Conservation (phyloP, 345 rosid species). For the Brassica carinata region DNA sequence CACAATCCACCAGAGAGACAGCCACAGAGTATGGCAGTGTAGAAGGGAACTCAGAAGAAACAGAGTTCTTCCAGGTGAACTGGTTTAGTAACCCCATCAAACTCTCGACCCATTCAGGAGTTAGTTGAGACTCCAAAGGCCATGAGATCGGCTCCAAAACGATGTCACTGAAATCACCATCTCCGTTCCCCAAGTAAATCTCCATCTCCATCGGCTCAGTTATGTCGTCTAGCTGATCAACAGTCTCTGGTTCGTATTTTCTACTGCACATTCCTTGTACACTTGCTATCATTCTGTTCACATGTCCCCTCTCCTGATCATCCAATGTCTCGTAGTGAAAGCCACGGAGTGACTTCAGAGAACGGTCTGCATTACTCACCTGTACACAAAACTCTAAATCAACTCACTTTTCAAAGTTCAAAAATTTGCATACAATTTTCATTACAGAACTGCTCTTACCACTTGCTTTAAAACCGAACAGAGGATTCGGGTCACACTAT, state of each 20-base stretch:
- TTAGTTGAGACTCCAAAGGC: conserved; percentile 45
- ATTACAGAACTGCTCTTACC: conserved; percentile 13
- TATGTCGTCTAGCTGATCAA: conserved; percentile 35
- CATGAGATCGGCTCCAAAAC: conserved; percentile 42
- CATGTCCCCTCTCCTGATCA: conserved; percentile 37
- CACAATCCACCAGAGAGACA: conserved; percentile 38
- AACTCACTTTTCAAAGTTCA: background rate
- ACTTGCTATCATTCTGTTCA: conserved; percentile 34
- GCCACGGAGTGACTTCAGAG: conserved; percentile 40
- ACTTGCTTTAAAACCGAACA: conserved; percentile 47
- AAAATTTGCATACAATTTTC: background rate
- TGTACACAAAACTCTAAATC: background rate
- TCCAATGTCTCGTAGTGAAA: conserved; percentile 40
- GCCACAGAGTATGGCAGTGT: conserved; percentile 42
- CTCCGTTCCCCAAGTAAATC: conserved; percentile 42
- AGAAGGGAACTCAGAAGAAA: conserved; percentile 35
- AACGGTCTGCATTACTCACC: conserved; percentile 43
- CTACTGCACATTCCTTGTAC: conserved; percentile 42
- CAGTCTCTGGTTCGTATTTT: conserved; percentile 37
- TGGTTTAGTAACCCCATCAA: conserved; percentile 42
- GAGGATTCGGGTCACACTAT: conserved; percentile 43
- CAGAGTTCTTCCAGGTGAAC: conserved; percentile 44
- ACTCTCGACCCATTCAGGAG: conserved; percentile 44
- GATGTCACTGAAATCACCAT: conserved; percentile 38
- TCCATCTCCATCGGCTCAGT: conserved; percentile 40